A percentile compares a stretch with the other conserved stretches of the same genome.
Evolutionary conservation across 2,329 filamentous ascomycete species (phyloP).

Genomic region (Gyromitra esculenta): DNA sequence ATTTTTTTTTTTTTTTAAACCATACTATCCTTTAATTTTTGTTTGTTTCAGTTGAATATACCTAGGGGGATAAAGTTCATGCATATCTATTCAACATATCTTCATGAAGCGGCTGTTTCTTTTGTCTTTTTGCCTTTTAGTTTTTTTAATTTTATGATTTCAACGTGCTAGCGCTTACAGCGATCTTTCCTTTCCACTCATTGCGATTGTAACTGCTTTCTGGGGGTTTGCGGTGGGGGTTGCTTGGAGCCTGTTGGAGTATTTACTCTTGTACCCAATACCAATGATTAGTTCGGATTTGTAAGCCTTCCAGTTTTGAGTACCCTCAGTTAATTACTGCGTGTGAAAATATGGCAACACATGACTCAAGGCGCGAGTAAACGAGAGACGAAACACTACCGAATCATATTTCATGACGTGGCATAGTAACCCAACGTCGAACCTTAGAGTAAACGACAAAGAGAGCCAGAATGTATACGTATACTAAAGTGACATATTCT

Average conservation of each 20-base stretch:
- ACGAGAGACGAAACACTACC: background rate
- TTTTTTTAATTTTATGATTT: background rate
- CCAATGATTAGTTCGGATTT: background rate
- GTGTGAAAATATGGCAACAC: background rate
- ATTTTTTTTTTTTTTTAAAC: slow-evolving; percentile 18
- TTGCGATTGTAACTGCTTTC: background rate
- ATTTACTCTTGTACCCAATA: background rate
- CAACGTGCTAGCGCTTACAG: background rate
- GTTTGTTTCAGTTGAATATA: slow-evolving; percentile 24
- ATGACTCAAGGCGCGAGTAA: background rate
- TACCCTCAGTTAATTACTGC: background rate
- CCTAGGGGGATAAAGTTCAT: slow-evolving; percentile 7
- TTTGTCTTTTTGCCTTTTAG: background rate
- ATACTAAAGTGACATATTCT: background rate
- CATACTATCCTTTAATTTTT: slow-evolving; percentile 30
- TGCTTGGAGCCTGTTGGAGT: background rate
- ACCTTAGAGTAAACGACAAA: background rate
- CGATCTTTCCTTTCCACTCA: background rate
- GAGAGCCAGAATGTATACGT: background rate
- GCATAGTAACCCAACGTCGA: background rate
- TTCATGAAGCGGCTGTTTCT: background rate
- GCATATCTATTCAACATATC: slow-evolving; percentile 8
- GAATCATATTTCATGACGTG: slow-evolving; percentile 12
- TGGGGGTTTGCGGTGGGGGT: background rate
- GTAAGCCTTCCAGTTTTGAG: background rate